Evolutionary conservation across 495 filamentous ascomycete genomes (phyloP).

Genomic region (Podospora fimiseda): DNA sequence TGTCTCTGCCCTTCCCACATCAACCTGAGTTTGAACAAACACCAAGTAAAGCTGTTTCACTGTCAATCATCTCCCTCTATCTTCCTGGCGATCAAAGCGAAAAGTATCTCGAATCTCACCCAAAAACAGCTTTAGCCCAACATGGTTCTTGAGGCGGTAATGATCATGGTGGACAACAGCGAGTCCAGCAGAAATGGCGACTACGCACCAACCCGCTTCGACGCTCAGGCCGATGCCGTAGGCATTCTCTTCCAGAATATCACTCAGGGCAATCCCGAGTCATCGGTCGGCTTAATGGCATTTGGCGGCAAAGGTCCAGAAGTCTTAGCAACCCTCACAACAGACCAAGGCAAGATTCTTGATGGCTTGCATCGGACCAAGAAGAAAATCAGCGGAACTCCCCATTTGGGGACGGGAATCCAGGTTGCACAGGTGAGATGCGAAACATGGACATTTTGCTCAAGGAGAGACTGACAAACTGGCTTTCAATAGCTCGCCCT

Average conservation of each 20-base stretch:
- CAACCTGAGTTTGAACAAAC: no score
- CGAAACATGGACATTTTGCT: neutral
- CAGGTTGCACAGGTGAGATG: conserved; percentile 83
- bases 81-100: no score
- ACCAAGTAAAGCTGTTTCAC: no score
- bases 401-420: conserved; percentile 85
- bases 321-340: conserved; percentile 90
- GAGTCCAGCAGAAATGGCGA: conserved; percentile 97
- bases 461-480: conserved; percentile 1
- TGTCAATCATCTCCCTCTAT: no score
- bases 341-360: conserved; percentile 89
- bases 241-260: conserved; percentile 91
- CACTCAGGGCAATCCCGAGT: conserved; percentile 91
- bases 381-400: conserved; percentile 85
- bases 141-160: conserved; percentile 60
- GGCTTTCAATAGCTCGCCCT: conserved; percentile 65
- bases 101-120: no score
- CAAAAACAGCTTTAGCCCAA: conserved; percentile 26
- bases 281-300: conserved; percentile 94
- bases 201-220: conserved; percentile 88
- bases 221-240: conserved; percentile 91
- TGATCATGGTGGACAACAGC: conserved; percentile 86
- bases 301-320: conserved; percentile 97
- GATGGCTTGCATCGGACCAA: conserved; percentile 91
- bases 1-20: neutral